Evolutionary conservation across 1,284 basidiomycete genomes (phyloP).

Genomic region (Apiotrichum sp.): DNA sequence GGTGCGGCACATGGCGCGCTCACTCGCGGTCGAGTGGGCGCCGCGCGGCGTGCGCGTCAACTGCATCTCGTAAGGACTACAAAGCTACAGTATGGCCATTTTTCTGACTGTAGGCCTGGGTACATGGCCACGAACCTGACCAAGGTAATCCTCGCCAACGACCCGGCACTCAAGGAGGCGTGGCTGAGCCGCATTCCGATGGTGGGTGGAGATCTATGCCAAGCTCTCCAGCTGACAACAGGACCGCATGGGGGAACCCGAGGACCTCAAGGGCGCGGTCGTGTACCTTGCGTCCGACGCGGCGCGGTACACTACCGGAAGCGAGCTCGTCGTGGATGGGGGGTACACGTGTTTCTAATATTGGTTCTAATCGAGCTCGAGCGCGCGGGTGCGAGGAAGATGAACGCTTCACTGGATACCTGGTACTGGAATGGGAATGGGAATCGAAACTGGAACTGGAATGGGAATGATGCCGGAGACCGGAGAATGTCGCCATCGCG

Average conservation of each 20-base stretch:
- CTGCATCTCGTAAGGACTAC: conserved; percentile 38
- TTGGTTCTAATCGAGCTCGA: too few species aligned
- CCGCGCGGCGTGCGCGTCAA: conserved; percentile 52
- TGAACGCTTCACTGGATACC: too few species aligned
- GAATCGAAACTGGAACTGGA: too few species aligned
- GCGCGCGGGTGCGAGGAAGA: too few species aligned
- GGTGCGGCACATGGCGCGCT: conserved; percentile 51
- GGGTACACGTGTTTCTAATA: conserved; percentile 23
- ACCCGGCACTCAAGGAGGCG: conserved; percentile 65
- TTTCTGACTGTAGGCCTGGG: conserved; percentile 59
- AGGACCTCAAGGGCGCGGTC: conserved; percentile 52
- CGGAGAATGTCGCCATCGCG: too few species aligned
- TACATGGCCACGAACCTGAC: conserved; percentile 88
- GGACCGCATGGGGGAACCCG: conserved; percentile 48
- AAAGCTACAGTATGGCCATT: background rate
- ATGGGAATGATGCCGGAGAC: too few species aligned
- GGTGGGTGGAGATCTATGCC: conserved; percentile 51
- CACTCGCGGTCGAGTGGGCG: conserved; percentile 55
- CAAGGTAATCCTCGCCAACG: conserved; percentile 64
- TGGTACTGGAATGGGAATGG: too few species aligned
- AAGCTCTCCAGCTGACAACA: conserved; percentile 11
- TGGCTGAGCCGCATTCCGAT: conserved; percentile 90
- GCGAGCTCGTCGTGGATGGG: conserved; percentile 22
- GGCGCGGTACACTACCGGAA: conserved; percentile 32
- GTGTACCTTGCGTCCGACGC: conserved; percentile 46